Evolutionary conservation across 1,139 yeast species (phyloP), one percentile per base, ranked within the genome.

Genomic region (Saccharomyces hybrid): DNA sequence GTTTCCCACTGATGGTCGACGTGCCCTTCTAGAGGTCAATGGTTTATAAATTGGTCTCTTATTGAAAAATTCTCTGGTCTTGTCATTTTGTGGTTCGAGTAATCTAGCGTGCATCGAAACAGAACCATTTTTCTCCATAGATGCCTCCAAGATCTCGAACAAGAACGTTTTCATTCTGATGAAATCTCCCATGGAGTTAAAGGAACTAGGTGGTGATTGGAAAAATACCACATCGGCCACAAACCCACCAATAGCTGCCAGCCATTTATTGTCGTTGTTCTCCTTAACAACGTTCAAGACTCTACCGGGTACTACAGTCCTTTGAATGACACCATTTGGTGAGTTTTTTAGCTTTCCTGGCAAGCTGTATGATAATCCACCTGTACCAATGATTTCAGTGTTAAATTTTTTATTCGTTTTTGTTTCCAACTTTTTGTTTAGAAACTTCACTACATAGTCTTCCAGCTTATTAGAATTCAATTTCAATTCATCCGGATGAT

Each of bases 231-330:
- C 64, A 67, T 74, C 61, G 2, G 71, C 83, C 47, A 84, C 76
- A 61, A 87, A 86, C n/a, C 96, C 96, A 64, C 87, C 95, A 60
- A 86, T 76, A 7, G 88, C 91, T 29, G 83, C 84, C 52, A 76
- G 78, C 56, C 78, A 74, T 49, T 67, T 69, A 28, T 60, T 59
- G 19, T 69, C 62, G 31, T 65, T 67, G 28, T 78, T 56, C 78
- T 75, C 57, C n/a, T 69, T 62, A 42, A 67, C 69, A 28, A 68
- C 72, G 51, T 75, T 78, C 46, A 86, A 74, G 48, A 81, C 73
- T 74, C 97, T 83, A 58, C 95, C 96, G 14, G 87, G 86, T 13
- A 82, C 84, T 41, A 84, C 75, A 55, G 75, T 75, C 38, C 81
- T 81, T 55, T 80, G 76, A 54, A 78, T 74, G 44, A 84, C 73